These are phyloP conservation scores for Marvania coccoides DNA, from an alignment of 139 green algal species.

Conservation along the genomic window DNA sequence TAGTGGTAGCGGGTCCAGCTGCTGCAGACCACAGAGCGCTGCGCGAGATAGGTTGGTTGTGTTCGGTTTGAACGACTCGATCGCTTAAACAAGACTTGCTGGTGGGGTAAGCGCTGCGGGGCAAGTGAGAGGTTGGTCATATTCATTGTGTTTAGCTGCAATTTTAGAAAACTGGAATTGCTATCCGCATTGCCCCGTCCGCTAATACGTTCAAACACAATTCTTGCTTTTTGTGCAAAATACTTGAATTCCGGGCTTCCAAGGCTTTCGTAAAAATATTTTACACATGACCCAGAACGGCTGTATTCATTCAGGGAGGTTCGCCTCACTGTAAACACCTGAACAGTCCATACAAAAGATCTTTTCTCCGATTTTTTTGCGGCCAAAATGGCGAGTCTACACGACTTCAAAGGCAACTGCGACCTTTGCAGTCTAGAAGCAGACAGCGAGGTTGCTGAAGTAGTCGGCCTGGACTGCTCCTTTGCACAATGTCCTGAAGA, in stretches of 20 bases:
- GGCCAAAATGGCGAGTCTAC: constrained; percentile 8
- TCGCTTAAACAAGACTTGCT: not conserved
- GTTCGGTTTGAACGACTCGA: not conserved
- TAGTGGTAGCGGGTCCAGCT: not conserved
- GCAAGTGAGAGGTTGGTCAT: too few relatives aligned
- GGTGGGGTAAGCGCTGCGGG: not conserved
- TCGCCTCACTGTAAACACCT: not conserved
- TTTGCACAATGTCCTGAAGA: constrained; percentile 56
- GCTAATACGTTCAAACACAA: not conserved
- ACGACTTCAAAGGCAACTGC: constrained; percentile 38
- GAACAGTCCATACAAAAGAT: not conserved
- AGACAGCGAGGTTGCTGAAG: constrained; percentile 58
- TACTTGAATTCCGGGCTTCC: too few relatives aligned
- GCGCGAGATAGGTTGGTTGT: not conserved
- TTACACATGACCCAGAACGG: not conserved
- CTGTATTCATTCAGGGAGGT: not conserved
- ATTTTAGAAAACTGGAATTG: too few relatives aligned
- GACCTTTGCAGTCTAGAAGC: constrained; percentile 62
- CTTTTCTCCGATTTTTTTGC: not conserved
- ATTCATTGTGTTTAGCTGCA: too few relatives aligned
- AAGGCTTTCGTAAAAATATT: not conserved
- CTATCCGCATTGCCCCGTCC: not conserved
- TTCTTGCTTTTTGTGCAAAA: too few relatives aligned
- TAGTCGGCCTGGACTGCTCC: constrained; percentile 73
- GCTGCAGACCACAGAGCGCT: too few relatives aligned